These are phyloP conservation scores for Chrysoporthe austroafricana DNA, from an alignment of 2,329 filamentous ascomycete genomes.

Conservation along the genomic window DNA sequence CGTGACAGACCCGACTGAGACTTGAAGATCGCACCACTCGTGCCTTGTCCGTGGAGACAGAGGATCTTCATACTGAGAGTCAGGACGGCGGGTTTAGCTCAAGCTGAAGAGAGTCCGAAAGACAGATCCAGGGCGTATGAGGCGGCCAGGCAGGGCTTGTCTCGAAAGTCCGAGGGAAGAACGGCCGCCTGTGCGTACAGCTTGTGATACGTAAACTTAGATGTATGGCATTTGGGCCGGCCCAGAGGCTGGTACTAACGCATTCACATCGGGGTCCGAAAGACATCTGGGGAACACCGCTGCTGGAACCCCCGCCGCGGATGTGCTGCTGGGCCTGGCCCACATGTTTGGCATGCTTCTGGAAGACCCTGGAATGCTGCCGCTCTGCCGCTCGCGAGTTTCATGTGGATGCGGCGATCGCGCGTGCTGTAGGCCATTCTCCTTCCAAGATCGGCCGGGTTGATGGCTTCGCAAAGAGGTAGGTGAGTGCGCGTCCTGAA, in stretches of 20 bases:
- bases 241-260: not conserved
- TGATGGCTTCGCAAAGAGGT: constrained; percentile 10
- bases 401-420: not conserved
- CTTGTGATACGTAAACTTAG: constrained; percentile 12
- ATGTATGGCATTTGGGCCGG: not conserved
- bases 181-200: not conserved
- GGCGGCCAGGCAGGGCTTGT: not conserved
- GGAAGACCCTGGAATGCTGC: not conserved
- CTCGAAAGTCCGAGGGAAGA: not conserved
- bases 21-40: constrained; percentile 42
- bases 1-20: constrained; percentile 40
- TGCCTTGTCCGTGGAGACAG: constrained; percentile 44
- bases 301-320: constrained; percentile 1
- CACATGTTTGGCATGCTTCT: constrained; percentile 4
- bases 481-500: constrained; percentile 7
- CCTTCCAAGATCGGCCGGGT: constrained; percentile 11
- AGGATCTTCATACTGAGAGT: constrained; percentile 38
- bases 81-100: not conserved
- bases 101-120: not conserved
- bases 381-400: not conserved
- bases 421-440: not conserved
- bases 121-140: not conserved
- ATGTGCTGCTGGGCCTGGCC: not conserved
- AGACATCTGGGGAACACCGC: constrained; percentile 10
- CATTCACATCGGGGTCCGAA: constrained; percentile 11